These are phyloP conservation scores for Calonectria henricotiae DNA, from an alignment of 2,329 filamentous ascomycete genomes.

Conservation along the genomic window DNA sequence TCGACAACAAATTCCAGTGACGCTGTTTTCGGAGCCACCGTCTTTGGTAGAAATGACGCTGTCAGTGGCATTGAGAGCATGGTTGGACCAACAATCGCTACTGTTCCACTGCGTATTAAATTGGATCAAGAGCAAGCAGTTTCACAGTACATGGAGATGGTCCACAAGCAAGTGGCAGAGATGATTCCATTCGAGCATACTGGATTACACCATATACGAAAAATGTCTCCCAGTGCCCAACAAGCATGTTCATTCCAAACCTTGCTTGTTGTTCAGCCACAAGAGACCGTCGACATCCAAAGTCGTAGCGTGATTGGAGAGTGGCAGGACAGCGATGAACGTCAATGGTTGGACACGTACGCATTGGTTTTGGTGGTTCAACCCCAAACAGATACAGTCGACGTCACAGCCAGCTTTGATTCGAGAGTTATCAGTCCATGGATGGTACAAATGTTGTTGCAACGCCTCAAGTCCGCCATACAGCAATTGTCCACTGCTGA, in stretches of 20 bases:
- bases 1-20: constrained; percentile 43
- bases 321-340: constrained; percentile 19
- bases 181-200: constrained; percentile 39
- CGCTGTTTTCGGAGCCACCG: constrained; percentile 48
- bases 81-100: constrained; percentile 39
- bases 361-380: constrained; percentile 27
- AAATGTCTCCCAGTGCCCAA: not conserved
- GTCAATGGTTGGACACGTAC: constrained; percentile 29
- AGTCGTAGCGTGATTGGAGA: constrained; percentile 16
- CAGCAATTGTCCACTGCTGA: not conserved
- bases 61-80: constrained; percentile 47
- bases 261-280: not conserved
- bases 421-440: constrained; percentile 22
- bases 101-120: constrained; percentile 43
- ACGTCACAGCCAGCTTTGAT: constrained; percentile 18
- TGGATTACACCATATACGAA: constrained; percentile 15
- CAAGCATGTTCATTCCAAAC: constrained; percentile 14
- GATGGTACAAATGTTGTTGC: constrained; percentile 8
- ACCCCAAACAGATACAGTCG: not conserved
- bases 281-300: not conserved
- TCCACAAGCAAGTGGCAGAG: constrained; percentile 37
- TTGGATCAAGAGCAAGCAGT: constrained; percentile 53
- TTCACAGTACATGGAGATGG: constrained; percentile 61
- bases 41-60: constrained; percentile 50
- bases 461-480: constrained; percentile 4